Evolutionary conservation across 2,329 filamentous ascomycete genomes (phyloP), one percentile per base, ranked within the genome.

Genomic region (Fusarium decemcellulare): DNA sequence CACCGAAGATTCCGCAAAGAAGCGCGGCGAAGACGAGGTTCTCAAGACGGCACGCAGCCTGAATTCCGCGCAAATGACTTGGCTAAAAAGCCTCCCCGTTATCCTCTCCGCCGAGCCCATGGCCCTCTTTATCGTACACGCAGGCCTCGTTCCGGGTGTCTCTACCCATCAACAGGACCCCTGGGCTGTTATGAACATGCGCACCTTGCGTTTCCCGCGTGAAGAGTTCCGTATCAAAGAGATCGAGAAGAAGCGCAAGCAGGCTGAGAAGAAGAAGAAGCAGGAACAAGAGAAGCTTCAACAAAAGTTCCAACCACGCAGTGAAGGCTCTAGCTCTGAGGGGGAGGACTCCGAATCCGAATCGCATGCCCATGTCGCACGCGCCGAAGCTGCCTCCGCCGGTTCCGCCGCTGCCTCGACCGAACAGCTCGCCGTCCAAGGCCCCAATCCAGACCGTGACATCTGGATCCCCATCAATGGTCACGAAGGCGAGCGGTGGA

Each of bases 151-250:
- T 0, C 93, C 95, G 0, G 92, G 90, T 6, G 82, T 97, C 1
- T 79, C 87, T 1, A 84, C 97, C 14, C 84, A 91, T 47, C 83
- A 87, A 54, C 95, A 91, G 72, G 86, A 98, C 78, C 92, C 94
- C 0, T 90, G 89, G 78, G 91, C 92, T 54, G 92, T 93, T 42
- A 98, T 98, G 94, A 96, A 94, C 76, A 97, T 99, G 93, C 90
- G 94, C 60, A 93, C 90, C 8, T 87, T 97, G 57, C 85, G 92
- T 71, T 85, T 84, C 69, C 81, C 90, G 8, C 77, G 76, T 32
- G 74, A 78, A 54, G 76, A 80, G 27, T 77, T 81, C 30, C 79
- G 79, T 82, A 67, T 83, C 74, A 66, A 80, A 72, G 72, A 76
- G 52, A 64, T 72, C 8, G 68, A 76, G 15, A 73, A 68, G 46